Evolutionary conservation across 345 rosid genomes (phyloP), one percentile per base, ranked within the genome.

Genomic region (Heritiera littoralis): DNA sequence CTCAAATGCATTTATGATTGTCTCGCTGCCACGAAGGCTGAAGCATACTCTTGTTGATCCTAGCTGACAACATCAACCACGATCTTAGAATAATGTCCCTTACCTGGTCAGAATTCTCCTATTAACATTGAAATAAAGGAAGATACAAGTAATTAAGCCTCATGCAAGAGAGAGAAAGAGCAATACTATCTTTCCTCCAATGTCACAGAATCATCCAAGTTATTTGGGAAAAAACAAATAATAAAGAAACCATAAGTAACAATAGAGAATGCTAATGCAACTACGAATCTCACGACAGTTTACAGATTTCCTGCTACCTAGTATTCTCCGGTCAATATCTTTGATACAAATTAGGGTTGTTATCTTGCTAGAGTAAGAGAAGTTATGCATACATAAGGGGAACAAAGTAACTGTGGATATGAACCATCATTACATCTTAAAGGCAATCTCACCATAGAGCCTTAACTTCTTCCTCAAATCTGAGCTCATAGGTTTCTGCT

Each of bases 401-500:
- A 72, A 14, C 12, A 4, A 41, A 54, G 46, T 15, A 72, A 54
- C 38, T 43, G 45, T 40, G 38, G 63, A 48, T 35, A 43, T 48
- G 66, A 75, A 64, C 65, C 45, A 5, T 32, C 8, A 48, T 2
- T 66, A 18, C 40, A 59, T 73, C 49, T 43, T 43, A 46, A 72
- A 55, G 51, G 77, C 49, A 66, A 48, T 2, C 64, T 91, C 81
- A 91, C 95, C 93, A 91, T 52, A 92, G 88, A 32, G 92, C 87
- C 51, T 73, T 78, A 40, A 86, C 90, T 78, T 80, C 87, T 77
- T 84, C 86, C 75, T 79, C 84, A 84, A 91, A 91, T 80, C 79
- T 84, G 41, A 80, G 80, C 83, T 87, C 89, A 45, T 87, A 85
- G 66, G 76, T 86, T 85, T 86, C 90, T 51, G 87, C 89, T 77